Evolutionary conservation across 2,329 filamentous ascomycete species (phyloP), one percentile per base, ranked within the genome.

Genomic region (Drechslerella stenobrocha): DNA sequence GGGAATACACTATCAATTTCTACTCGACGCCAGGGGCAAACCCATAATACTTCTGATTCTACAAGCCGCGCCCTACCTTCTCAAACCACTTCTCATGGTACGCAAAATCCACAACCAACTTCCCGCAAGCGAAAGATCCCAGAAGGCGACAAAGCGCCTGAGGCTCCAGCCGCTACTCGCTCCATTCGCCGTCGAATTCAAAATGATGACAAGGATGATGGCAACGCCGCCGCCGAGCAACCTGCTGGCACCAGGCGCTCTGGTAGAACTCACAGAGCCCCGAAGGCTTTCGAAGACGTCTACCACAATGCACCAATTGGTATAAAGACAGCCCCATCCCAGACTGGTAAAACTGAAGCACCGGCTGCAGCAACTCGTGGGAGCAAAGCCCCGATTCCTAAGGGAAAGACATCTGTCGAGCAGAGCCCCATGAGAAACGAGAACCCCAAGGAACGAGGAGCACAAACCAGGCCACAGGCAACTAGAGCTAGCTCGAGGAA

Each of bases 201-300:
- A 26, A 52, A 52, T 52, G 48, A 40, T 26, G 6, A 18, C 9
- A 18, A 26, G 13, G 34, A 22, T 1, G 15, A 26, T 48, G 26
- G 46, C 24, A 42, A 23, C 8, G 20, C 37, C 4, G 52, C 45
- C 23, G 2, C 28, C 13, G 42, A 18, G 15, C 28, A 44, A 35
- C 22, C 53, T 22, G 30, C 8, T 30, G 42, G 4, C 23, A 20
- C 23, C 8, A 35, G 53, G 28, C 52, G 52, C 37, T 37, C 51
- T 13, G 30, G n/a, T 9, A 28, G 32, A 1, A 15, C 57, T 50
- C 57, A 53, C 18, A 23, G 32, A 20, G 13, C 50, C 32, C 45
- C 35, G 4, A 64, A 30, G 23, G 30, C 9, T 3, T 40, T 52
- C 34, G 47, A 52, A 6, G 50, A 52, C 23, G 28, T 20, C 15